Base-by-base conservation (phyloP, 2,329 filamentous ascomycete genomes). In the Didymella segeticola region DNA sequence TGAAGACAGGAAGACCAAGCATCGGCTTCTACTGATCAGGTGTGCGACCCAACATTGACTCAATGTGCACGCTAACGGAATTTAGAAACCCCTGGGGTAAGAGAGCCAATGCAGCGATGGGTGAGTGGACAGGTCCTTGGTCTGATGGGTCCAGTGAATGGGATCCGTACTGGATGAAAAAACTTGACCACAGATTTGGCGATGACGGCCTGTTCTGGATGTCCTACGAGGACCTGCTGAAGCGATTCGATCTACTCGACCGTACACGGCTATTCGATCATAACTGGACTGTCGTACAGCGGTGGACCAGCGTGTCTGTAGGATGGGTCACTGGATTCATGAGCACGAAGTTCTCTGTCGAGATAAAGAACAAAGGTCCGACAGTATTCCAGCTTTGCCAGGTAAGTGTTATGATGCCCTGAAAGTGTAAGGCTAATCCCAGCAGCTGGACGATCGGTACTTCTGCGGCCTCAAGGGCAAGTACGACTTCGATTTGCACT, bases 71-170 rank as follows among this genome's bases (percentile, higher is more conserved):
- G 27, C 37, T 52, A 17, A 48, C 56, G 0, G 4, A 31, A 23
- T 0, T 34, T 7, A 85, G 87, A 60, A 95, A 95, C 61, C 91
- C 91, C 0, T 95, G 90, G 90, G 91, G 90, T 0, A 85, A 85
- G 62, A 84, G 84, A 19, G 47, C 43, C 1, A 58, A 59, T 36
- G 63, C 63, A 3, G 58, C 63, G 14, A 63, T 68, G 48, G 70
- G 71, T 11, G 90, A 93, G 73, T 93, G 90, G 89, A 89, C 84
- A 33, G 90, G 91, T 0, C 80, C 89, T 1, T 95, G 90, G 89
- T 86, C 83, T 22, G 91, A 95, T 65, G 91, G 91, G 1, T 91
- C 88, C 12, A 88, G 89, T 63, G 87, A 93, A 73, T 96, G 91
- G 91, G 93, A 88, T 1, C 80, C 89, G 0, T 87, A 92, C 60